phyloP scores from a whole-genome alignment of 176 grass and related monocot species.

The Bolboschoenus planiculmis region DNA sequence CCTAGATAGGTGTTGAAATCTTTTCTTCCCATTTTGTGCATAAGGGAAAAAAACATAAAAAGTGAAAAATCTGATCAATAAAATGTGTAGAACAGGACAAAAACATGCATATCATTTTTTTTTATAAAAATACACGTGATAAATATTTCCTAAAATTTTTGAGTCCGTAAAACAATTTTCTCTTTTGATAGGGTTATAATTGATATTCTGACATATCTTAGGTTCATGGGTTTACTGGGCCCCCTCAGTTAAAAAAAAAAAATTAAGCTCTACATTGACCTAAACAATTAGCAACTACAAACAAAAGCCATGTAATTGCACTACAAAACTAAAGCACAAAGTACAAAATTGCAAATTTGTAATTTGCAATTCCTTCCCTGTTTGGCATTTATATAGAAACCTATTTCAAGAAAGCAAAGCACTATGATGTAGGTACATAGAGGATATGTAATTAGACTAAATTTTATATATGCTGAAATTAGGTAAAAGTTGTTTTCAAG shows the following conservation, averaged over 20 bases:
- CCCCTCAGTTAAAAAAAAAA: background rate
- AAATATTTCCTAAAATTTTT: background rate
- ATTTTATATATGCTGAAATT: background rate
- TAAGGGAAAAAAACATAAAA: no score
- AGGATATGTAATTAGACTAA: background rate
- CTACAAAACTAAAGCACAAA: background rate
- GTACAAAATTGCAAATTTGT: background rate
- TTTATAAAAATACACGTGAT: no score
- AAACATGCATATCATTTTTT: no score
- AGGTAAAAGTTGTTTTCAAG: background rate
- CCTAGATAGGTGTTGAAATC: background rate
- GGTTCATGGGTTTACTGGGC: background rate
- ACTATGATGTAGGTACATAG: background rate
- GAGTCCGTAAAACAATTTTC: background rate
- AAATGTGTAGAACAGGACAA: background rate
- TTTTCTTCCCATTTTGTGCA: background rate
- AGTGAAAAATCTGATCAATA: background rate
- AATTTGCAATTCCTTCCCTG: background rate
- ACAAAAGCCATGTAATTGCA: background rate
- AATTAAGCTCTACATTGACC: background rate
- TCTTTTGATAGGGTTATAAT: background rate
- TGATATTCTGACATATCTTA: background rate
- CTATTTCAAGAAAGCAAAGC: conserved; percentile 2
- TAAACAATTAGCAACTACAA: background rate
- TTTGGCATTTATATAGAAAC: background rate